phyloP scores from a whole-genome alignment of 2,329 filamentous ascomycete genomes.

The Aspergillus ruber region DNA sequence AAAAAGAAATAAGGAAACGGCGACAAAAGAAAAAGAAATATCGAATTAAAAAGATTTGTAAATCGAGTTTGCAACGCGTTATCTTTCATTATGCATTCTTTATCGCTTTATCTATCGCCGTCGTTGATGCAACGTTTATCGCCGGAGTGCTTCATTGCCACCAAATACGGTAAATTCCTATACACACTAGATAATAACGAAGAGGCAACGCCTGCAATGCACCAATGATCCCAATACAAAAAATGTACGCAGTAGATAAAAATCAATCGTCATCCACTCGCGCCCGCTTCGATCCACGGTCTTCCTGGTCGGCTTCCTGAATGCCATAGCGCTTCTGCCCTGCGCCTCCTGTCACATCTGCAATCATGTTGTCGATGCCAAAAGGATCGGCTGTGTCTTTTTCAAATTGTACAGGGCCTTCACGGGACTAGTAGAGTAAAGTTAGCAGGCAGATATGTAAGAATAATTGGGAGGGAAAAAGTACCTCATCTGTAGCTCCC shows the following conservation, averaged over 20 bases:
- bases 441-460: background rate
- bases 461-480: background rate
- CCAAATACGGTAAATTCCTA: no score
- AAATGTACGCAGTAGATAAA: slow-evolving; percentile 4
- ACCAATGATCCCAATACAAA: slow-evolving; percentile 7
- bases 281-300: slow-evolving; percentile 58
- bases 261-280: slow-evolving; percentile 64
- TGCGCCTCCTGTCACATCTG: slow-evolving; percentile 60
- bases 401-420: slow-evolving; percentile 94
- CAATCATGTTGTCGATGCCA: slow-evolving; percentile 89
- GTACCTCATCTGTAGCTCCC: slow-evolving; percentile 59
- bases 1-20: background rate
- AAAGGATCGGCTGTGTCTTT: slow-evolving; percentile 84
- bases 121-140: no score
- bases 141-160: no score
- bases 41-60: no score
- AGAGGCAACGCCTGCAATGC: slow-evolving; percentile 26
- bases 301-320: slow-evolving; percentile 32
- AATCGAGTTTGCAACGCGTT: no score
- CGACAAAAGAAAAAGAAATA: no score
- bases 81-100: no score
- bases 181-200: background rate
- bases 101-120: no score
- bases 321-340: slow-evolving; percentile 41
- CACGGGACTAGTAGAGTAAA: slow-evolving; percentile 52